Evolutionary conservation across 2,329 filamentous ascomycete genomes (phyloP).

Genomic region (Cladophialophora bantiana): DNA sequence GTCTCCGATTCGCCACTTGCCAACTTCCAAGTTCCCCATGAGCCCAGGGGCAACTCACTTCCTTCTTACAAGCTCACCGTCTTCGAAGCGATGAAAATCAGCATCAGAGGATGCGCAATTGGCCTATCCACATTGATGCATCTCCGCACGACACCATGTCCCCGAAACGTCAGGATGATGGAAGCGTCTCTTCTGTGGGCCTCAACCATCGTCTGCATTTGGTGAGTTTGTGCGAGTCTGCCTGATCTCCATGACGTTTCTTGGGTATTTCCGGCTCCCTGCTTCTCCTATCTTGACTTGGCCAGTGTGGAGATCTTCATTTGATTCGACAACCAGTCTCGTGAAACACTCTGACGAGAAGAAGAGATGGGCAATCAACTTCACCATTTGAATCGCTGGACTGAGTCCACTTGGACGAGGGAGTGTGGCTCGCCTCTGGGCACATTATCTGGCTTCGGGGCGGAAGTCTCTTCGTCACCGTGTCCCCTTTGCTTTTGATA

Average conservation of each 20-base stretch:
- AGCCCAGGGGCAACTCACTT: slow-evolving; percentile 7
- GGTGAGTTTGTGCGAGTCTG: slow-evolving; percentile 5
- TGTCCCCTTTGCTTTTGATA: too few relatives aligned
- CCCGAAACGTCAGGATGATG: slow-evolving; percentile 5
- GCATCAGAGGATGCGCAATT: background rate
- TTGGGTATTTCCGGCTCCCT: background rate
- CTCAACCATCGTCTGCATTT: background rate
- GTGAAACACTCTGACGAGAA: background rate
- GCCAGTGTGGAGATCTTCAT: background rate
- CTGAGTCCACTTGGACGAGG: too few relatives aligned
- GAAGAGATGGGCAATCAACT: background rate
- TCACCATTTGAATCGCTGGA: background rate
- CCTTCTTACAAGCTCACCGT: background rate
- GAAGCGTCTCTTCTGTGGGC: background rate
- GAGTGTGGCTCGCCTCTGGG: too few relatives aligned
- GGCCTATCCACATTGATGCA: background rate
- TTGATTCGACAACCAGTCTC: background rate
- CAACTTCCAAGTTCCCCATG: background rate
- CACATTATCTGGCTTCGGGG: too few relatives aligned
- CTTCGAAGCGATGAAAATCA: slow-evolving; percentile 3
- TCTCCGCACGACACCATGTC: background rate
- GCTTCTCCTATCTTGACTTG: background rate
- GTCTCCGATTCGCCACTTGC: background rate
- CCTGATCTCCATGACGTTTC: slow-evolving; percentile 5
- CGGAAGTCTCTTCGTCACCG: too few relatives aligned